Evolutionary conservation across 2,329 filamentous ascomycete species (phyloP).

Genomic region (Simplicillium sp.): DNA sequence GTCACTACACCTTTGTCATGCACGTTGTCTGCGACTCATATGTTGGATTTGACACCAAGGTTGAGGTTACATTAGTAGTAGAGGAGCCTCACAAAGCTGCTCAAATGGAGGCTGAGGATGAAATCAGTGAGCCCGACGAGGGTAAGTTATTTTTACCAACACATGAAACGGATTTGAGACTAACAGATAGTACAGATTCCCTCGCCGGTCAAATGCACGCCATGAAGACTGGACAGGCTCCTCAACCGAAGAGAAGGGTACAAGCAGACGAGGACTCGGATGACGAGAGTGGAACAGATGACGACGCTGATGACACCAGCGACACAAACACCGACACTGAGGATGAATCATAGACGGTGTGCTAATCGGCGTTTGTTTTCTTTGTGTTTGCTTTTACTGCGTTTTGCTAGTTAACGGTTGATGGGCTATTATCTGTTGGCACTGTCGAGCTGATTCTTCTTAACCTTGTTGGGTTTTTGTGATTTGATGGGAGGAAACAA

Average conservation of each 20-base stretch:
- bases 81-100: constrained; percentile 82
- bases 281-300: constrained; percentile 72
- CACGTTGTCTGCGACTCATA: constrained; percentile 93
- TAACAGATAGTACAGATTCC: constrained; percentile 49
- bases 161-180: constrained; percentile 14
- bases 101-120: constrained; percentile 74
- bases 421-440: neutral
- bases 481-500: neutral
- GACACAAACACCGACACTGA: constrained; percentile 63
- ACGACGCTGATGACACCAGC: constrained; percentile 58
- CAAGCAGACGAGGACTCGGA: constrained; percentile 47
- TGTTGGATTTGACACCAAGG: constrained; percentile 84
- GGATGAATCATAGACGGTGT: constrained; percentile 37
- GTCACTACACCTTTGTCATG: constrained; percentile 91
- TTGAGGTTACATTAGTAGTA: constrained; percentile 81
- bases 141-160: constrained; percentile 48
- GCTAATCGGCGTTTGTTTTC: neutral
- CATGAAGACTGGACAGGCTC: constrained; percentile 60
- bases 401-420: neutral
- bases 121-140: constrained; percentile 96
- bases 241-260: constrained; percentile 49
- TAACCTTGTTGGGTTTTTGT: neutral
- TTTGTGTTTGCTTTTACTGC: neutral
- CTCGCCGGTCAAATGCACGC: constrained; percentile 86
- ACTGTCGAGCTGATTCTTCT: too few species aligned